Conservation (phyloP, 1,284 basidiomycete species). For the Phylloboletellus chloephorus region DNA sequence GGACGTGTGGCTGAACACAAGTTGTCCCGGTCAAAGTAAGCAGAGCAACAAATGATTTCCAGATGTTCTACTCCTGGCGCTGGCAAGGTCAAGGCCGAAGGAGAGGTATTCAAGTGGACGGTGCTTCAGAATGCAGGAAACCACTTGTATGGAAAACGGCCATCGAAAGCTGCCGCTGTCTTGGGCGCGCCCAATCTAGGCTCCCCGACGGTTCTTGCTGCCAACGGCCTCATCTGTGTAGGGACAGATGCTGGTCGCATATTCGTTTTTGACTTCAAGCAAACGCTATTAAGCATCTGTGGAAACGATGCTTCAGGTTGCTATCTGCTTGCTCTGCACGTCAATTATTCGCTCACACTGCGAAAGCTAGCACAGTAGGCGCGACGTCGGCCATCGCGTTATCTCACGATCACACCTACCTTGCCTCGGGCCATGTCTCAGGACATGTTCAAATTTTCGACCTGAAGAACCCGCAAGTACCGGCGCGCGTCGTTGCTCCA, state of each 20-base stretch:
- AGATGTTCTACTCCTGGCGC: slow-evolving; percentile 51
- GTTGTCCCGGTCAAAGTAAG: no score
- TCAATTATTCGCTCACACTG: slow-evolving; percentile 18
- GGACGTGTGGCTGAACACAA: no score
- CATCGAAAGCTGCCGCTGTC: slow-evolving; percentile 56
- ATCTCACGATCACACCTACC: slow-evolving; percentile 90
- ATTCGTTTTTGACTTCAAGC: slow-evolving; percentile 87
- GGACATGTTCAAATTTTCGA: slow-evolving; percentile 90
- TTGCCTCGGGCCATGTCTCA: slow-evolving; percentile 83
- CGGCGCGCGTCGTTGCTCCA: slow-evolving; percentile 69
- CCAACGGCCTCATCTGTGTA: slow-evolving; percentile 86
- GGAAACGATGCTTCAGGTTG: slow-evolving; percentile 64
- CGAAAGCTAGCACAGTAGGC: slow-evolving; percentile 57
- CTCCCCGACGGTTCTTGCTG: slow-evolving; percentile 75
- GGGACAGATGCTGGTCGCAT: slow-evolving; percentile 79
- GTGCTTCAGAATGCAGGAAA: slow-evolving; percentile 58
- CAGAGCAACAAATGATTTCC: no score
- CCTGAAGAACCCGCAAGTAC: slow-evolving; percentile 58
- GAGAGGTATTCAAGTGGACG: slow-evolving; percentile 76
- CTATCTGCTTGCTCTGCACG: slow-evolving; percentile 21
- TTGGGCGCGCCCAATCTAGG: slow-evolving; percentile 56
- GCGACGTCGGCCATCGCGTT: slow-evolving; percentile 88
- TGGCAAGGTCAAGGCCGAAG: slow-evolving; percentile 31
- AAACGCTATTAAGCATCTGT: slow-evolving; percentile 76
- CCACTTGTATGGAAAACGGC: slow-evolving; percentile 47